Evolutionary conservation across 768 basidiomycete genomes (phyloP).

Genomic region (Cystobasidiopsis lactophilus): DNA sequence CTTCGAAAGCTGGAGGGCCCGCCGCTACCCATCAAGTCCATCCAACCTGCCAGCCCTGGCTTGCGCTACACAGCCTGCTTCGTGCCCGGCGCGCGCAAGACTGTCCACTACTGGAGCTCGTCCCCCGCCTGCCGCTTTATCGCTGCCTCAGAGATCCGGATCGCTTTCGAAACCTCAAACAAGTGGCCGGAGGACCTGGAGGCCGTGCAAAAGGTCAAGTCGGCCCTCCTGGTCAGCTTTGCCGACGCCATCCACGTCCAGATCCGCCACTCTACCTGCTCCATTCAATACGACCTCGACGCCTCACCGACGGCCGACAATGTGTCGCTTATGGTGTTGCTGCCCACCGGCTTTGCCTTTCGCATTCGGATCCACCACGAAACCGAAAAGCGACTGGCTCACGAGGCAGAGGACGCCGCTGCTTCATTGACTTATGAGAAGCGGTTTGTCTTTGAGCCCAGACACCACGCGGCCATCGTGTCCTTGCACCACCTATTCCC

Average conservation of each 20-base stretch:
- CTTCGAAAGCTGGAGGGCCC: constrained; percentile 52
- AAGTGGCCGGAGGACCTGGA: constrained; percentile 86
- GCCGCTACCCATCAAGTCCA: constrained; percentile 52
- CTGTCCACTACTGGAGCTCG: constrained; percentile 5
- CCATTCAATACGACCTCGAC: constrained; percentile 34
- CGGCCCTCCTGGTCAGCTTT: constrained; percentile 71
- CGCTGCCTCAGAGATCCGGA: constrained; percentile 45
- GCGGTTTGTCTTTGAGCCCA: constrained; percentile 57
- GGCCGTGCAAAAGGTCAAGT: constrained; percentile 80
- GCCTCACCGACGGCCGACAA: constrained; percentile 44
- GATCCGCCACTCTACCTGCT: constrained; percentile 29
- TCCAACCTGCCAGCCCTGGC: constrained; percentile 48
- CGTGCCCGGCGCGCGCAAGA: constrained; percentile 38
- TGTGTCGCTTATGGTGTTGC: constrained; percentile 50
- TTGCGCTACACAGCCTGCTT: constrained; percentile 65
- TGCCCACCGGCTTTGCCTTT: constrained; percentile 71
- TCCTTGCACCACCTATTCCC: constrained; percentile 54
- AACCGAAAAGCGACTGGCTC: constrained; percentile 50
- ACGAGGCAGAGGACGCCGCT: constrained; percentile 43
- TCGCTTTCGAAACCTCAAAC: constrained; percentile 80
- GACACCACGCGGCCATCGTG: constrained; percentile 64
- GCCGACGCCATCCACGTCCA: constrained; percentile 40
- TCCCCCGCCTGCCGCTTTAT: constrained; percentile 38
- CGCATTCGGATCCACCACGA: constrained; percentile 64
- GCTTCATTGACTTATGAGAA: constrained; percentile 28